Evolutionary conservation across 768 basidiomycete genomes (phyloP), one percentile per base, ranked within the genome.

Genomic region (Agrocybe pediades): DNA sequence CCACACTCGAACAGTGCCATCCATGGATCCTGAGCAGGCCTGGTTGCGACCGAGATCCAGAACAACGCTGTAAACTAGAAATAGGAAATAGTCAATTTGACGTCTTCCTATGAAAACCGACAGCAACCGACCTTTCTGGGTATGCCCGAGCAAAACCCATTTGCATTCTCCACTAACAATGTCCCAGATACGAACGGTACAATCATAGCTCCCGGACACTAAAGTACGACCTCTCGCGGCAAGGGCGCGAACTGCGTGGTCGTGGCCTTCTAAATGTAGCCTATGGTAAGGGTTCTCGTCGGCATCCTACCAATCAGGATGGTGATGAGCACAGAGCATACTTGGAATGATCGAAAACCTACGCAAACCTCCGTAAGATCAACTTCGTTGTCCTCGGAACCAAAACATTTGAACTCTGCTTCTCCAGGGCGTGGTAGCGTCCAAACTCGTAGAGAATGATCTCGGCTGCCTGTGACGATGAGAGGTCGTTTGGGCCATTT

Each of bases 1-100:
- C 96, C 96, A 99, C 29, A 99, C 85, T 45, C 92, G 91, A 57
- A 98, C 95, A 1, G 93, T 95, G 42, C 93, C 91, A 69, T 98
- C 96, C 95, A 98, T 96, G 3, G 95, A 98, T 7, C 96, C 96
- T 2, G 97, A 98, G 60, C 92, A 95, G 23, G 93, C 93, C 66
- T 95, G 91, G 49, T 92, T 86, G 17, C 95, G 90, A 43, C 77
- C 75, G 36, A 86, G 80, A 67, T 98, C 96, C 36, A 95, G 82
- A 9, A 95, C 94, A 47, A 98, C 92, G 68, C 91, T 94, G 76
- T 98, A 98, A 4, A 98, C 96, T 95, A 49, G 23, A 41, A 51
- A 21, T 23, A 42, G 21, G 26, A 25, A 50, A 26, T 46, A 19
- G 24, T 52, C 27, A 46, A 40, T 45, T 29, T 23, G 16, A 41